phyloP scores from a whole-genome alignment of 305 asterid genomes.

The Fraxinus greggii region DNA sequence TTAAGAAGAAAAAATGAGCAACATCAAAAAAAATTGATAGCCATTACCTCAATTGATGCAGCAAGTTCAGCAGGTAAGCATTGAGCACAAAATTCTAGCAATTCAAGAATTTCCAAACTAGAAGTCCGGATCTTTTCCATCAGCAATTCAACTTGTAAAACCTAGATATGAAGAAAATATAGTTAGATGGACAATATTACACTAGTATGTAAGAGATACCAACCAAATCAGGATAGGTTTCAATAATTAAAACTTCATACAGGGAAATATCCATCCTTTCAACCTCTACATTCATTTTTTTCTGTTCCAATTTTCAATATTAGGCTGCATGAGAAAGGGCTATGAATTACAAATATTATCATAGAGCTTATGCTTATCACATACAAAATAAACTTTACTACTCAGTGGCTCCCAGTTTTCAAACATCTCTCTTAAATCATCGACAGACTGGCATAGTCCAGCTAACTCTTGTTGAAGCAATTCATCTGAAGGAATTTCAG shows the following conservation, averaged over 20 bases:
- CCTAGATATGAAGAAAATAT: constrained; percentile 32
- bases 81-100: constrained; percentile 42
- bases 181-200: constrained; percentile 11
- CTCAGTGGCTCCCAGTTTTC: constrained; percentile 70
- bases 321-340: constrained; percentile 16
- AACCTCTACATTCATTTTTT: background rate
- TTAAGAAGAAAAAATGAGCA: constrained; percentile 5
- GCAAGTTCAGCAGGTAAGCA: constrained; percentile 50
- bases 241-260: constrained; percentile 5
- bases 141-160: constrained; percentile 45
- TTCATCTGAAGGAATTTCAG: constrained; percentile 56
- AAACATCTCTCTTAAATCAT: constrained; percentile 63
- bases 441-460: constrained; percentile 59
- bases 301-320: background rate
- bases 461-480: constrained; percentile 51
- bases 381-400: constrained; percentile 84
- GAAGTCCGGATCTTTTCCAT: constrained; percentile 29
- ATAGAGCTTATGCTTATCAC: constrained; percentile 33
- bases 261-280: background rate
- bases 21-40: constrained; percentile 17
- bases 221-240: constrained; percentile 1
- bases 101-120: constrained; percentile 51
- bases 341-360: constrained; percentile 17
- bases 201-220: constrained; percentile 2
- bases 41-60: constrained; percentile 64